Percentiles rank a stretch among this genome's conserved stretches.
These are phyloP conservation scores for Cercospora sesami DNA, from an alignment of 2,329 filamentous ascomycete genomes.

Conservation along the genomic window DNA sequence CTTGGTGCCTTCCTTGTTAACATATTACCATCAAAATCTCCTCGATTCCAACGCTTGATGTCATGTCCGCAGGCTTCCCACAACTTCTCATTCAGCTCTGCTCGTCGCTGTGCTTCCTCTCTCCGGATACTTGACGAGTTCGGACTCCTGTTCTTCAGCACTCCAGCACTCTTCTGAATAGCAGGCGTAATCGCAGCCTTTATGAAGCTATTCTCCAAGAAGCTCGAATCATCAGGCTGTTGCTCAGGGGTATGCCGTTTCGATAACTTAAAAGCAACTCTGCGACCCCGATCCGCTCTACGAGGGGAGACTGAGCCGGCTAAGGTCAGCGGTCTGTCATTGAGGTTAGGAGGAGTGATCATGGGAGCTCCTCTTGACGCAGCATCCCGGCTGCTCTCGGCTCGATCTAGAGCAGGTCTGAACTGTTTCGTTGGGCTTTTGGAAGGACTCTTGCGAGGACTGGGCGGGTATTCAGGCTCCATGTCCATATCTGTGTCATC, in stretches of 20 bases:
- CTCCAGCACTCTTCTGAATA: background rate
- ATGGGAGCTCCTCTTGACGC: conserved; percentile 25
- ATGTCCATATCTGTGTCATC: conserved; percentile 25
- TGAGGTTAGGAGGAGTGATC: conserved; percentile 33
- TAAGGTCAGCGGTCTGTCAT: conserved; percentile 30
- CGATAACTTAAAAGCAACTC: conserved; percentile 3
- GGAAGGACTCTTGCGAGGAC: conserved; percentile 37
- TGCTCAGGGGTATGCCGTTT: conserved; percentile 10
- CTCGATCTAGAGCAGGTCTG: conserved; percentile 9
- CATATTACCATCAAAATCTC: conserved; percentile 37
- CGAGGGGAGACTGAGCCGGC: conserved; percentile 34
- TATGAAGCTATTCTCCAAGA: conserved; percentile 14
- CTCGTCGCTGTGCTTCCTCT: conserved; percentile 21
- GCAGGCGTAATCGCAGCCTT: conserved; percentile 9
- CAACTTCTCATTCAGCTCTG: conserved; percentile 31
- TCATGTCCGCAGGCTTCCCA: conserved; percentile 38
- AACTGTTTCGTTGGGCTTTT: conserved; percentile 32
- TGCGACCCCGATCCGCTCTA: conserved; percentile 19
- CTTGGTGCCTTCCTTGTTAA: conserved; percentile 35
- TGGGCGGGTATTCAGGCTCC: conserved; percentile 41
- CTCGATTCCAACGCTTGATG: conserved; percentile 39
- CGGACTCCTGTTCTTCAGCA: conserved; percentile 5
- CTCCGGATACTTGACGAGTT: background rate
- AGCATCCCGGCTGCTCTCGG: conserved; percentile 34
- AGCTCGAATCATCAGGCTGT: conserved; percentile 8